phyloP scores from a whole-genome alignment of 768 basidiomycete species.

The Pulveroboletus sp. region DNA sequence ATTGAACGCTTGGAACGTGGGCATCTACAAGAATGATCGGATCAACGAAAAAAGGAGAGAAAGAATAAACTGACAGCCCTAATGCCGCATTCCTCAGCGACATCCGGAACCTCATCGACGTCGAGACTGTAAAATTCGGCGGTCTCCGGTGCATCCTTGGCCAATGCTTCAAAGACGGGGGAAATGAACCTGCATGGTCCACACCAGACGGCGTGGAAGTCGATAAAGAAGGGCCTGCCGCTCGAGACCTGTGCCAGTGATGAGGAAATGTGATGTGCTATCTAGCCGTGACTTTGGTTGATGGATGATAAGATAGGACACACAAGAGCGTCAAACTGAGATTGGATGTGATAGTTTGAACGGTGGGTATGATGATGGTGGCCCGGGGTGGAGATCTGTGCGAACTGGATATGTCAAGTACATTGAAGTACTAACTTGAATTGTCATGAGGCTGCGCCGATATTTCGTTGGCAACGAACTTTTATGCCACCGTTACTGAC shows the following conservation, averaged over 20 bases:
- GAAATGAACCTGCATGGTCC: constrained; percentile 17
- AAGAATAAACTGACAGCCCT: constrained; percentile 44
- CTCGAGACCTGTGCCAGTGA: background rate
- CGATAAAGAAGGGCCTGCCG: constrained; percentile 11
- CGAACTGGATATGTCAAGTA: too few species aligned
- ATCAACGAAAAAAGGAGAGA: background rate
- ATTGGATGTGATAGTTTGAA: too few species aligned
- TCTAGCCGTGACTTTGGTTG: background rate
- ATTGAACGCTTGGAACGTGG: constrained; percentile 15
- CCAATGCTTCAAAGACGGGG: constrained; percentile 8
- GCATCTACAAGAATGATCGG: constrained; percentile 13
- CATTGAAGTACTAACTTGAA: too few species aligned
- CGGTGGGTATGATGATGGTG: too few species aligned
- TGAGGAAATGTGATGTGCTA: background rate
- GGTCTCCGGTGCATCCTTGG: constrained; percentile 6
- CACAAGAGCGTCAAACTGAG: too few species aligned
- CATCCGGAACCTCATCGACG: constrained; percentile 51
- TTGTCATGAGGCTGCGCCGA: too few species aligned
- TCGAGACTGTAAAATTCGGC: constrained; percentile 73
- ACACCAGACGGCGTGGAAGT: constrained; percentile 23
- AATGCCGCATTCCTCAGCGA: constrained; percentile 51
- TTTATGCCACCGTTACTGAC: too few species aligned
- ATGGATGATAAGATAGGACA: too few species aligned
- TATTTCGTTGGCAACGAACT: too few species aligned
- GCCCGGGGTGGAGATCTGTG: too few species aligned